Evolutionary conservation across 768 basidiomycete genomes (phyloP).

Genomic region (Russula sp.): DNA sequence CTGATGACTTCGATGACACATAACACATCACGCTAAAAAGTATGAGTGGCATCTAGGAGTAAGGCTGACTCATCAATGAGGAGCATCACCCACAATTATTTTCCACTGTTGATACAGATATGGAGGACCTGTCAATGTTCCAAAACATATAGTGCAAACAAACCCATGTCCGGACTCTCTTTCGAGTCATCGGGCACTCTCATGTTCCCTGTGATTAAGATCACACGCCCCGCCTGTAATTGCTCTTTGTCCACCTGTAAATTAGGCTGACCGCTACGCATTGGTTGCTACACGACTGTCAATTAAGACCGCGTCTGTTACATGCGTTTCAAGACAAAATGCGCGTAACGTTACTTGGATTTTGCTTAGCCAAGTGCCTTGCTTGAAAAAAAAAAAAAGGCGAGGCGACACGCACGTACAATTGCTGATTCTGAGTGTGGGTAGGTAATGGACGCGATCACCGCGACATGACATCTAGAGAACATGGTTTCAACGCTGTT

Average conservation of each 20-base stretch:
- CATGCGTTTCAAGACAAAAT: background rate
- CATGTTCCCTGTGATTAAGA: background rate
- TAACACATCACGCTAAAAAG: background rate
- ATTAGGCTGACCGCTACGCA: background rate
- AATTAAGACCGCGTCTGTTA: background rate
- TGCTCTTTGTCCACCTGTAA: background rate
- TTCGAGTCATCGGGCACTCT: background rate
- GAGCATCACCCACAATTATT: background rate
- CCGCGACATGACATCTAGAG: background rate
- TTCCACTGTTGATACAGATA: background rate
- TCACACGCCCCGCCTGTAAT: background rate
- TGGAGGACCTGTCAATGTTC: background rate
- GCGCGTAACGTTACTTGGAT: background rate
- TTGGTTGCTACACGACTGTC: background rate
- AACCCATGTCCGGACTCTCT: background rate
- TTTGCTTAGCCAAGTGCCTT: background rate
- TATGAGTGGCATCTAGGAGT: background rate
- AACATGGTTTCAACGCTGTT: background rate
- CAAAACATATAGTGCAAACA: background rate
- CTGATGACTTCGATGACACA: background rate
- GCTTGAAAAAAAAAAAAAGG: background rate
- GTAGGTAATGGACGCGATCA: background rate
- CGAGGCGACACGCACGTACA: background rate
- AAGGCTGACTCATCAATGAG: background rate
- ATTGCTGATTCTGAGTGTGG: background rate